These are phyloP conservation scores for Epichloe glyceriae DNA, from an alignment of 2,329 filamentous ascomycete genomes.

Conservation along the genomic window DNA sequence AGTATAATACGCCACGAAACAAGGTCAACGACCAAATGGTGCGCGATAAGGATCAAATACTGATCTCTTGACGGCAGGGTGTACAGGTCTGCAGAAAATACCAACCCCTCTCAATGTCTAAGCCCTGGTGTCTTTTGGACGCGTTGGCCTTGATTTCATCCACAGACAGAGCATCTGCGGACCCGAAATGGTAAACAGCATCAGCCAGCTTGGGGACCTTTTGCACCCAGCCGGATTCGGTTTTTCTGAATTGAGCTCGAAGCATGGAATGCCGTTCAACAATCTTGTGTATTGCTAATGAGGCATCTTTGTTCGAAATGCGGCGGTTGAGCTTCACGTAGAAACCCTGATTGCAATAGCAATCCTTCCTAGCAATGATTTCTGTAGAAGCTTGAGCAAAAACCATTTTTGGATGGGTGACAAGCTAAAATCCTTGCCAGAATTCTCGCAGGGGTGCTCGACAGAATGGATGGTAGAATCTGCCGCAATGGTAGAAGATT, in stretches of 20 bases:
- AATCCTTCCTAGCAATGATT: not conserved
- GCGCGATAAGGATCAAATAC: slow-evolving; percentile 18
- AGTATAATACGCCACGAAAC: slow-evolving; percentile 33
- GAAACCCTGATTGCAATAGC: slow-evolving; percentile 3
- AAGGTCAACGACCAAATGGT: slow-evolving; percentile 30
- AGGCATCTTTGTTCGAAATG: not conserved
- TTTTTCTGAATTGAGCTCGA: slow-evolving; percentile 5
- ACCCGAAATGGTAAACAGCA: slow-evolving; percentile 1
- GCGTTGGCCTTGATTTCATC: not conserved
- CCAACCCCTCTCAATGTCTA: slow-evolving; percentile 3
- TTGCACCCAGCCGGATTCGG: slow-evolving; percentile 3
- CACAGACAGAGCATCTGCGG: not conserved
- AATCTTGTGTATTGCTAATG: not conserved
- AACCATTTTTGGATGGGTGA: slow-evolving; percentile 7
- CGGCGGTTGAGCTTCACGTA: not conserved
- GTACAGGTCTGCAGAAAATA: slow-evolving; percentile 7
- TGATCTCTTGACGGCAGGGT: slow-evolving; percentile 8
- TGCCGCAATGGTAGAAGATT: not conserved
- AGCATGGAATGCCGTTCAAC: slow-evolving; percentile 7
- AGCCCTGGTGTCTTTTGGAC: not conserved
- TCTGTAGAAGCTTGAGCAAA: slow-evolving; percentile 1
- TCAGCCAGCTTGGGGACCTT: not conserved
- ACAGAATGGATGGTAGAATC: not conserved
- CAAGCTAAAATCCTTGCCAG: slow-evolving; percentile 1
- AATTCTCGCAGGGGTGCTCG: not conserved